Base-by-base conservation (phyloP, 768 basidiomycete species). In the Leucosporidium yakuticum region DNA sequence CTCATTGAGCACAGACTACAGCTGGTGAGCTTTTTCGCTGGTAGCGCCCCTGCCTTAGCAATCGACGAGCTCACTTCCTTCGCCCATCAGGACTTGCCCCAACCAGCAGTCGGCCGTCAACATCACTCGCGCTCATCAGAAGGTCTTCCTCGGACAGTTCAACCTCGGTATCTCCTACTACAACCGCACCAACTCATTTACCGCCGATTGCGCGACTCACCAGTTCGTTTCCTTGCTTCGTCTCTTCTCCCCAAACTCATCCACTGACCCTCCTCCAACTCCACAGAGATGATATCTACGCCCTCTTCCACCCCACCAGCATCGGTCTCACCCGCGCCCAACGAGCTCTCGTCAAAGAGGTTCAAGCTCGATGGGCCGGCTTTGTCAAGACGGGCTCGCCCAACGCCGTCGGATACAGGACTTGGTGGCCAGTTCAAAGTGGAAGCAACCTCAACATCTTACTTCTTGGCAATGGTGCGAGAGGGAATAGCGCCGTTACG, bases 211-310 rank as follows among this genome's bases (percentile, higher is more conserved):
- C 25, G 68, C 73, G 53, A 63, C 36, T 6, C 68, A 60, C 63
- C 39, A 64, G 65, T 69, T 12, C 25, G 65, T 49, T 19, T 58
- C 39, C 49, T 8, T 48, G 15, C 39, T 27, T 15, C 23, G 4
- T 27, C 5, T 27, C 11, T 44, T 8, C 39, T 44, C 8, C 11
- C 39, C 17, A 3, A 15, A 44, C 3, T 15, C 11, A 44, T 8
- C 21, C n/a, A 21, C 5, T 29, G 6, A 44, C 29, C 6, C 23
- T 21, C 11, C 1, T 19, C 27, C 23, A n/a, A 6, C 1, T 4
- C 17, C 55, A 15, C 58, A 71, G 70, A 78, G 89, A 90, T 76
- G 90, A 91, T 74, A 90, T 91, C 67, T 79, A 86, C 80, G 86
- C 88, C 76, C 83, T 90, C 31, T 73, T 73, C 65, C 48, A 47